Evolutionary conservation across 352 stramenopile species (phyloP).

Genomic region (Elongisporangium prolatum): DNA sequence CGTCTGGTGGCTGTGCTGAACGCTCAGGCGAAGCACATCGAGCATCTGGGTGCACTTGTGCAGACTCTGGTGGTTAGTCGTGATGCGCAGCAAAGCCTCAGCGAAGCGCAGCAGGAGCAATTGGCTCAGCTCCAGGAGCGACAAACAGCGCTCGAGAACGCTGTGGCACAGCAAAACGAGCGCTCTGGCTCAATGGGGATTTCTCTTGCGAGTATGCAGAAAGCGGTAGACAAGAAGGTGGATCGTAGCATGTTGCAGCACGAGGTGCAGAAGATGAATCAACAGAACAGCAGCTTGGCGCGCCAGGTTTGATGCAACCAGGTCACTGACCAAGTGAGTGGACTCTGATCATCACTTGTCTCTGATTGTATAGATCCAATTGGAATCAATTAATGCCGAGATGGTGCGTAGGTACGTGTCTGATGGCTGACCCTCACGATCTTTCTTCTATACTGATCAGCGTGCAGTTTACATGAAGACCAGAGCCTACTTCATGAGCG

Average conservation of each 20-base stretch:
- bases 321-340: background rate
- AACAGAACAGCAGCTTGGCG: background rate
- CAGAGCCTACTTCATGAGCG: conserved; percentile 40
- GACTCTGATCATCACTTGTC: background rate
- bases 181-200: background rate
- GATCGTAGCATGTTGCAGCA: background rate
- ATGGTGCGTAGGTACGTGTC: background rate
- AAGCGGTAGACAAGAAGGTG: conserved; percentile 4
- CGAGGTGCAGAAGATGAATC: background rate
- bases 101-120: conserved; percentile 18
- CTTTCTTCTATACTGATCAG: background rate
- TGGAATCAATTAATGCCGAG: background rate
- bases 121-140: conserved; percentile 8
- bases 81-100: conserved; percentile 23
- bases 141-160: conserved; percentile 7
- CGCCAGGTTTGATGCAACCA: background rate
- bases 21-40: conserved; percentile 35
- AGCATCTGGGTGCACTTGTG: conserved; percentile 24
- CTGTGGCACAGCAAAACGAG: background rate
- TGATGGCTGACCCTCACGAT: background rate
- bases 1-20: conserved; percentile 66
- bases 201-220: background rate
- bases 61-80: background rate
- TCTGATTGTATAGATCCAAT: background rate
- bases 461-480: conserved; percentile 39